A percentile compares a stretch with the other conserved stretches of the same genome.
phyloP scores from a whole-genome alignment of 2,329 filamentous ascomycete genomes.

The Aureobasidium sp. region DNA sequence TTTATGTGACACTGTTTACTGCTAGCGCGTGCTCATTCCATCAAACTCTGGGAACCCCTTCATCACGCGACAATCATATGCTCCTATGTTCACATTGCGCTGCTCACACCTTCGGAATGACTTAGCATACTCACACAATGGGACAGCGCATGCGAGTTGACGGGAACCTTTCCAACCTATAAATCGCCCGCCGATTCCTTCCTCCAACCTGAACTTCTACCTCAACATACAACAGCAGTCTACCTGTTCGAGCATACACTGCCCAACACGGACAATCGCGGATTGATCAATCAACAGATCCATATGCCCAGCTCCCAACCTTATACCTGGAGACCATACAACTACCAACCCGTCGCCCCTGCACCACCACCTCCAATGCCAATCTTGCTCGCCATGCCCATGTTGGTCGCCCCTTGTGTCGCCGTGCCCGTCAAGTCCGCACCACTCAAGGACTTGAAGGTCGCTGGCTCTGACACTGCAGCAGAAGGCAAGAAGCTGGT shows the following conservation, averaged over 20 bases:
- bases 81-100: neutral
- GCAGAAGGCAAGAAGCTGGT: constrained; percentile 1
- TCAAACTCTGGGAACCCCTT: neutral
- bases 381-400: neutral
- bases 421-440: neutral
- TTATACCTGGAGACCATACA: constrained; percentile 19
- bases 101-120: neutral
- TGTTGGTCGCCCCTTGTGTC: neutral
- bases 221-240: neutral
- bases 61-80: neutral
- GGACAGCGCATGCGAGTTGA: neutral
- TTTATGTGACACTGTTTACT: neutral
- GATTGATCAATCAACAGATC: neutral
- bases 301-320: constrained; percentile 11
- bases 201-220: neutral
- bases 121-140: neutral
- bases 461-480: neutral
- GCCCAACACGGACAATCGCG: neutral
- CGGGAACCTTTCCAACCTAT: neutral
- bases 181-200: neutral
- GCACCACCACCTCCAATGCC: neutral
- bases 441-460: neutral
- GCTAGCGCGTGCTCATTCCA: neutral
- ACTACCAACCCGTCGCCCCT: constrained; percentile 16
- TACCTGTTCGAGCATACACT: neutral